phyloP scores from a whole-genome alignment of 768 basidiomycete species.

The Podaxis sp. region DNA sequence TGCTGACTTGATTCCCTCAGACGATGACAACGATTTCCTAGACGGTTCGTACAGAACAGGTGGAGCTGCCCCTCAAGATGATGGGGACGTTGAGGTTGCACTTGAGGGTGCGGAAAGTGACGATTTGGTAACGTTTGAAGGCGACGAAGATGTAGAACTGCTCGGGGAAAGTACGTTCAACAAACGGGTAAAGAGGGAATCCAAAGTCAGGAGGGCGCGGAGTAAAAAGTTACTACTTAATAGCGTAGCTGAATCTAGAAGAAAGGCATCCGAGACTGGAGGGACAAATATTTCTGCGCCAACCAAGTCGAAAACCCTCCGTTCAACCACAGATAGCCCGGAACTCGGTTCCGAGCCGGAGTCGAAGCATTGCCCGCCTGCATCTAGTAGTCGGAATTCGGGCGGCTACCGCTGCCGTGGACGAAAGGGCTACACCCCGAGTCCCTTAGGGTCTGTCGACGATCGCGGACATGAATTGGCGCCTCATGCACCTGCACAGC shows the following conservation, averaged over 20 bases:
- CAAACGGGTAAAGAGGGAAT: constrained; percentile 55
- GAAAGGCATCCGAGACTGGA: not conserved
- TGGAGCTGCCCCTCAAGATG: constrained; percentile 39
- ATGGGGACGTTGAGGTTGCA: constrained; percentile 35
- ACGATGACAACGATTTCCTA: not conserved
- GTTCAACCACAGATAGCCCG: not conserved
- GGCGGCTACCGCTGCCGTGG: not conserved
- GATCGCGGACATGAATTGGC: not conserved
- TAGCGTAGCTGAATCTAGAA: not conserved
- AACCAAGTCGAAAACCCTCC: not conserved
- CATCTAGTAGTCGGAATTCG: not conserved
- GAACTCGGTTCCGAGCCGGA: not conserved
- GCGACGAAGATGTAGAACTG: constrained; percentile 55
- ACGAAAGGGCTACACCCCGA: not conserved
- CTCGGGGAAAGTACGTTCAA: constrained; percentile 60
- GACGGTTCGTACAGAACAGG: not conserved
- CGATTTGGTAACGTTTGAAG: constrained; percentile 78
- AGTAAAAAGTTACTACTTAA: not conserved
- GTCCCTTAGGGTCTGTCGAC: not conserved
- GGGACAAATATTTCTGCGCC: not conserved
- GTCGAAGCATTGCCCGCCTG: not conserved
- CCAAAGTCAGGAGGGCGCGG: constrained; percentile 31
- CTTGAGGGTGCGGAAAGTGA: constrained; percentile 31
- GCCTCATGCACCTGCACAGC: too few relatives aligned
- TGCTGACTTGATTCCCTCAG: not conserved